A percentile compares a stretch with the other conserved stretches of the same genome.
Conservation (phyloP, 2,329 filamentous ascomycete genomes). For the Teratosphaeria epicoccoides region DNA sequence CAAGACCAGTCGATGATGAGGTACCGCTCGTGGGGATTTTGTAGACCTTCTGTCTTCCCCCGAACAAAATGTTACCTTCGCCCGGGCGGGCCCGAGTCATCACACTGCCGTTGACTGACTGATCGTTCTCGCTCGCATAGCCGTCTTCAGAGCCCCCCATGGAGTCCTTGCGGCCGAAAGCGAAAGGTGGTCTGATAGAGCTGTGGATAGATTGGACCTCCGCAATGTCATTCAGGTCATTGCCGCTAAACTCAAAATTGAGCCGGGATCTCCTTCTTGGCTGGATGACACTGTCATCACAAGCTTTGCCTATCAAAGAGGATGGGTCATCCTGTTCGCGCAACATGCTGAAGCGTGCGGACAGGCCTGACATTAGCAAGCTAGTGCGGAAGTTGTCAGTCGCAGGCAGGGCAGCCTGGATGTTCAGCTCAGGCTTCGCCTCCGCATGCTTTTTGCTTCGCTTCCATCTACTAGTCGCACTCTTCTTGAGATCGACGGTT, state of each 20-base stretch:
- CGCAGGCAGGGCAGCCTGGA: conserved; percentile 63
- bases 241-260: conserved; percentile 53
- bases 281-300: conserved; percentile 83
- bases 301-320: conserved; percentile 83
- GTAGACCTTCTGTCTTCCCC: conserved; percentile 90
- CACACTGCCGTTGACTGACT: conserved; percentile 53
- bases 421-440: conserved; percentile 54
- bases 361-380: conserved; percentile 88
- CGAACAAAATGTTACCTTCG: conserved; percentile 89
- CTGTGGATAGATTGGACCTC: conserved; percentile 75
- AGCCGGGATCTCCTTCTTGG: conserved; percentile 70
- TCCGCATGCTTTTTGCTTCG: conserved; percentile 42
- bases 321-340: conserved; percentile 86
- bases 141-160: conserved; percentile 49
- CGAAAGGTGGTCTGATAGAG: conserved; percentile 48
- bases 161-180: conserved; percentile 50
- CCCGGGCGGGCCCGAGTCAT: conserved; percentile 73
- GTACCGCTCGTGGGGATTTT: conserved; percentile 54
- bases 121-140: conserved; percentile 55
- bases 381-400: conserved; percentile 90
- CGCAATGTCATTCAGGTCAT: conserved; percentile 67
- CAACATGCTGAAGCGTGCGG: conserved; percentile 92
- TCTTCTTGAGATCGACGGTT: conserved; percentile 23
- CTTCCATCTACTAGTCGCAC: conserved; percentile 28
- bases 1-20: conserved; percentile 42